A percentile compares a stretch with the other conserved stretches of the same genome.
phyloP scores from a whole-genome alignment of 2,329 filamentous ascomycete genomes.

The Lasiodiplodia theobromae region DNA sequence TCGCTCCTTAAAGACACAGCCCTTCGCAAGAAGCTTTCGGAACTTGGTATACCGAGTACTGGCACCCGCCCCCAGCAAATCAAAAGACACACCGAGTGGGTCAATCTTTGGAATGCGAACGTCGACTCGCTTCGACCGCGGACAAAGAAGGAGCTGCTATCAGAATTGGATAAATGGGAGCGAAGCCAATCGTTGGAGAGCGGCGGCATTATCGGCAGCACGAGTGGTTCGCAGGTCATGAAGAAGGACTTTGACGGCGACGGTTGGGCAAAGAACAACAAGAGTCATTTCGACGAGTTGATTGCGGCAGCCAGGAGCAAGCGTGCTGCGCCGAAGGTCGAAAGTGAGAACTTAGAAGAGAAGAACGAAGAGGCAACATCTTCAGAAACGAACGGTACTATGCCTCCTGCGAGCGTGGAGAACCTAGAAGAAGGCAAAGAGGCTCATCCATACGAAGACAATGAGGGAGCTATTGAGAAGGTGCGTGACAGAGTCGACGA shows the following conservation, averaged over 20 bases:
- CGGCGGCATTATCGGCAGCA: constrained; percentile 44
- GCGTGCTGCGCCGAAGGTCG: constrained; percentile 45
- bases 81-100: constrained; percentile 87
- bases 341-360: constrained; percentile 33
- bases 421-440: background rate
- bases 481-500: constrained; percentile 11
- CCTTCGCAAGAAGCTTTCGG: constrained; percentile 80
- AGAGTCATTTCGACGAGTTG: constrained; percentile 76
- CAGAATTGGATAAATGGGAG: constrained; percentile 87
- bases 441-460: constrained; percentile 1
- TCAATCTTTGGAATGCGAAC: constrained; percentile 96
- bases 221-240: constrained; percentile 63
- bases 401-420: background rate
- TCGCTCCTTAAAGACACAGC: constrained; percentile 80
- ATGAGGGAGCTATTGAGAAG: constrained; percentile 5
- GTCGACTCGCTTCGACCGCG: constrained; percentile 82
- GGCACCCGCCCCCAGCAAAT: constrained; percentile 76
- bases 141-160: constrained; percentile 72
- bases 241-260: constrained; percentile 87
- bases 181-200: constrained; percentile 71
- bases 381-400: background rate
- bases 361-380: background rate
- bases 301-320: constrained; percentile 76
- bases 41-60: constrained; percentile 76
- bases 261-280: constrained; percentile 77